Evolutionary conservation across 2,329 filamentous ascomycete species (phyloP), one percentile per base, ranked within the genome.

Genomic region (Tolypocladium sp.): DNA sequence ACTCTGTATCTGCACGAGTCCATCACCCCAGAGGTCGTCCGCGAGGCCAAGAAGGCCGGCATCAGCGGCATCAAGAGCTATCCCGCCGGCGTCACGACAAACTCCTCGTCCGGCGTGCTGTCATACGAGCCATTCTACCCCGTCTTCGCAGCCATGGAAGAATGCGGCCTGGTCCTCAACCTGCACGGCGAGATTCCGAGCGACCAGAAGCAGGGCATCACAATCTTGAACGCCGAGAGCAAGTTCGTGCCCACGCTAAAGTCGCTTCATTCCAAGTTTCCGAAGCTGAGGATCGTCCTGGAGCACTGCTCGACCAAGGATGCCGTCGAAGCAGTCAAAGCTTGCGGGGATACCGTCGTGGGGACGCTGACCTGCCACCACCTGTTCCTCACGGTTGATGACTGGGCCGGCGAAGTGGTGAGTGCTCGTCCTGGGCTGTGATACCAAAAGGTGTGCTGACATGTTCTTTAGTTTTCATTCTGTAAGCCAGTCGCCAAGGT

Each of bases 271-370:
- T 74, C 81, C 27, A 79, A 79, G 33, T 97, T 95, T 72, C 92
- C 93, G 1, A 78, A 81, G 25, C 79, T 95, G 49, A 82, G 81
- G 44, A 86, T 88, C 60, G 77, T 61, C 13, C 73, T 94, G 54
- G 90, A 97, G 77, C 92, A 97, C 76, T 95, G 91, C 79, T 92
- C 91, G 13, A 95, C 91, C 1, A 86, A 85, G 1, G 90, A 89
- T 1, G 92, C 92, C 0, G 79, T 96, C 5, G 84, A 89, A 63
- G 87, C 91, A 1, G 92, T 97, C 41, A 81, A 82, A 63, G 78
- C 83, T 17, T 95, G 91, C 68, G 91, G 91, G 0, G 82, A 87
- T 22, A 89, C 83, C 3, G 93, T 97, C 30, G 88, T 83, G 0
- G 80, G 79, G 76, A 93, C 90, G 12, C 91, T 96, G 64, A 96